Base-by-base conservation (phyloP, 2,329 filamentous ascomycete genomes). In the Diplodia sapinea region DNA sequence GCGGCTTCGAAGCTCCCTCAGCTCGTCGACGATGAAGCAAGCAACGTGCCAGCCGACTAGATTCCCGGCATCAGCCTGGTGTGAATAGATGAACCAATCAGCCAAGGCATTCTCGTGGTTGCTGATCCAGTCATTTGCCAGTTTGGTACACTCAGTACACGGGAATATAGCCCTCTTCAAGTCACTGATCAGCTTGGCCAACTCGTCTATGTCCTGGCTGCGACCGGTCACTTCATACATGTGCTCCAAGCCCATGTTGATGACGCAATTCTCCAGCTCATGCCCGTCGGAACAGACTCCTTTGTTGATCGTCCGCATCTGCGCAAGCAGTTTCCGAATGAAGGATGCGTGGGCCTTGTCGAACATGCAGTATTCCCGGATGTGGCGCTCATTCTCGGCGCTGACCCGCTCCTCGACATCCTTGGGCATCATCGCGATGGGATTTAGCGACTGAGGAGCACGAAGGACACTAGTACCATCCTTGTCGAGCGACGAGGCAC, bases 301-400 rank as follows among this genome's bases (percentile, higher is more conserved):
- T 9, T 78, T 75, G 61, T 82, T 84, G 40, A 86, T 73, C 23
- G 81, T 78, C 57, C 83, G 86, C 61, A 89, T 80, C 49, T 86
- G 85, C 8, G 81, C 78, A 36, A 95, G 83, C 47, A 92, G 81
- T 65, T 84, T 83, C 43, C 84, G 82, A 17, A 93, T 84, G 71
- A 96, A 92, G 1, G 81, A 79, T 1, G 88, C 83, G 73, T 96
- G 91, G 38, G 84, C 84, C 1, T 87, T 86, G 73, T 96, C 93
- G 73, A 91, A 91, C 29, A 96, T 83, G 75, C 91, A 94, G 74
- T 96, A 93, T 20, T 90, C 88, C 65, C 90, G 87, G 56, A 96
- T 83, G 29, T 92, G 85, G 1, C 87, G 72, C 69, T 91, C 88
- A 72, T 97, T 97, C 62, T 94, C 89, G 68, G 83, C 80, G 12